phyloP scores from a whole-genome alignment of 2,329 filamentous ascomycete species.

The Moelleriella libera region DNA sequence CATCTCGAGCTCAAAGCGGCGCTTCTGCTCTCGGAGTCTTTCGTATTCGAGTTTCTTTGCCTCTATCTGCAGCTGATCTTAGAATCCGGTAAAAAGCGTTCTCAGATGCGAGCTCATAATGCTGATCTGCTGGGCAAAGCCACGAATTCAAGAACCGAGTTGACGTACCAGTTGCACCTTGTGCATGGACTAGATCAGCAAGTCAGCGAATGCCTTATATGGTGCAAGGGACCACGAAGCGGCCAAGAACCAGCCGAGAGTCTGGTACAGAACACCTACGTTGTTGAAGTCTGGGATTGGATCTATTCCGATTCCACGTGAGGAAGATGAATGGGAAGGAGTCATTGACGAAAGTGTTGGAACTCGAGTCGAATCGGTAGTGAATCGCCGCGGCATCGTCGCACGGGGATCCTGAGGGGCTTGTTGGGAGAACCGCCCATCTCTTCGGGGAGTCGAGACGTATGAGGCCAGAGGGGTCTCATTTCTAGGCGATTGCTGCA shows the following conservation, averaged over 20 bases:
- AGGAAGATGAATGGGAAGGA: slow-evolving; percentile 30
- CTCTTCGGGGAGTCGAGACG: slow-evolving; percentile 60
- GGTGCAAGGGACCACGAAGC: background rate
- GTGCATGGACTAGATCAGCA: slow-evolving; percentile 40
- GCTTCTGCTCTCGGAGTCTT: slow-evolving; percentile 74
- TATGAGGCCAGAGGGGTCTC: slow-evolving; percentile 63
- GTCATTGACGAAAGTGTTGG: slow-evolving; percentile 50
- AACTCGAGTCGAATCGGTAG: slow-evolving; percentile 75
- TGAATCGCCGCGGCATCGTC: slow-evolving; percentile 80
- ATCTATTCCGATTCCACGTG: slow-evolving; percentile 28
- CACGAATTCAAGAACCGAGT: background rate
- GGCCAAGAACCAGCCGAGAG: background rate
- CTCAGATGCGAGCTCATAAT: too few relatives aligned
- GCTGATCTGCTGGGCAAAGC: too few relatives aligned
- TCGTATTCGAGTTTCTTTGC: slow-evolving; percentile 92
- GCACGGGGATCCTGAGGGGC: slow-evolving; percentile 53
- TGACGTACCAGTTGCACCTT: slow-evolving; percentile 64
- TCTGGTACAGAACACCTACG: slow-evolving; percentile 13
- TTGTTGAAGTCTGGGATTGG: slow-evolving; percentile 32
- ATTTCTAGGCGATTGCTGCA: slow-evolving; percentile 63
- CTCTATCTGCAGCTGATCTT: slow-evolving; percentile 51
- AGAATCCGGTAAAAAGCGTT: background rate
- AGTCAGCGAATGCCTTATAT: background rate
- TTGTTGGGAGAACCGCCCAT: slow-evolving; percentile 42
- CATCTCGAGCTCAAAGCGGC: slow-evolving; percentile 85